phyloP scores from a whole-genome alignment of 1,284 basidiomycete species.

The Phlebopus sp. region DNA sequence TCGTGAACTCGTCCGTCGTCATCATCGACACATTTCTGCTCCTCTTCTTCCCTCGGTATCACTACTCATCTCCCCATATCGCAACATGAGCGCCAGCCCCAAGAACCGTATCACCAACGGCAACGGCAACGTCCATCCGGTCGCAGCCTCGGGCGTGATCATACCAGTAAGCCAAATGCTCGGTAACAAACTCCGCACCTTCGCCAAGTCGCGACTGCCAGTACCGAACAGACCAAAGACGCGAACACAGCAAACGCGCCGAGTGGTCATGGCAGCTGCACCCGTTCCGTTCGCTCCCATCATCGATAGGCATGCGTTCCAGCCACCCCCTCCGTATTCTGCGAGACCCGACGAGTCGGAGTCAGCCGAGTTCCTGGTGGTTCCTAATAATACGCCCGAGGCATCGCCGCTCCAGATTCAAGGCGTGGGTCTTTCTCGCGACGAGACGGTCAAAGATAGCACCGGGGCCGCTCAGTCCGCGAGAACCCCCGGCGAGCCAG shows the following conservation, averaged over 20 bases:
- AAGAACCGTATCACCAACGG: conserved; percentile 1
- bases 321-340: conserved; percentile 27
- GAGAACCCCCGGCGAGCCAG: neutral
- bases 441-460: neutral
- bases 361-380: conserved; percentile 13
- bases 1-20: neutral
- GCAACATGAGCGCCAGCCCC: conserved; percentile 13
- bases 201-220: conserved; percentile 24
- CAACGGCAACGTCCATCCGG: too few relatives aligned
- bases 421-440: too few relatives aligned
- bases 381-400: conserved; percentile 29
- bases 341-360: conserved; percentile 9
- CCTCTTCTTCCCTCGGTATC: conserved; percentile 4
- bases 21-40: neutral
- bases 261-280: conserved; percentile 12
- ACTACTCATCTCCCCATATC: conserved; percentile 5
- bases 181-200: conserved; percentile 16
- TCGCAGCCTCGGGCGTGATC: too few relatives aligned
- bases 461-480: neutral
- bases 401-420: neutral
- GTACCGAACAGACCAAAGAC: conserved; percentile 19
- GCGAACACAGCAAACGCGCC: conserved; percentile 5
- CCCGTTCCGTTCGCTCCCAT: conserved; percentile 29
- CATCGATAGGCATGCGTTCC: conserved; percentile 24
- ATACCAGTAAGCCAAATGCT: conserved; percentile 14